Evolutionary conservation across 441 rosid species (phyloP), one percentile per base, ranked within the genome.

Genomic region (Populus hybrid): DNA sequence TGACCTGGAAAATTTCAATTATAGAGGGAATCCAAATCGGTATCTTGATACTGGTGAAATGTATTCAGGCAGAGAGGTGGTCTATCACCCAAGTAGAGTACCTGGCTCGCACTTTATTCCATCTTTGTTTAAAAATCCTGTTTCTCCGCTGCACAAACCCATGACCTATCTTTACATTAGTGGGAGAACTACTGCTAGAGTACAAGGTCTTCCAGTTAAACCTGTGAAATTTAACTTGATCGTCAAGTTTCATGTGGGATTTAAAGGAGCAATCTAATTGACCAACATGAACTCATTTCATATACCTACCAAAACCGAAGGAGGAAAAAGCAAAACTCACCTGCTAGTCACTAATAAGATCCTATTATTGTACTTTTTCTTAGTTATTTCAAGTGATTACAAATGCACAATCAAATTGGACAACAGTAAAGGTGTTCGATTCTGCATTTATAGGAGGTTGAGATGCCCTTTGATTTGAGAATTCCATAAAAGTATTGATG

Each of bases 391-490:
- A 11, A 34, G 12, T 14, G 19, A 11, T 30, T 36, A 10, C 38
- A 53, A 24, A 57, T 53, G 24, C 24, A 71, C 32, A 46, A 1
- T 50, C 26, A 28, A 1, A 63, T 63, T 21, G 24, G 34, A 12
- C 61, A 11, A 46, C n/a, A 61, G 53, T 73, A 34, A 9, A 38
- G 23, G 23, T 19, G 34, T 14, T 67, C 2, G 6, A 30, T 28
- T 53, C 9, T 6, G 12, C 18, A 75, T 34, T 23, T 76, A 32
- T 35, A 61, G 74, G 79, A 63, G 40, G 59, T 61, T 76, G 30
- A 14, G 9, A 23, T 74, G 63, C 38, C 46, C 53, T 35, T 73
- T 30, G 14, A 42, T 61, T 36, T 18, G 64, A 21, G 9, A 35
- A 16, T 18, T 24, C 50, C 40, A 61, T 23, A 61, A 61, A 61